Evolutionary conservation across 768 basidiomycete genomes (phyloP), one percentile per base, ranked within the genome.

Genomic region (Tylopilus vinaceipallidus): DNA sequence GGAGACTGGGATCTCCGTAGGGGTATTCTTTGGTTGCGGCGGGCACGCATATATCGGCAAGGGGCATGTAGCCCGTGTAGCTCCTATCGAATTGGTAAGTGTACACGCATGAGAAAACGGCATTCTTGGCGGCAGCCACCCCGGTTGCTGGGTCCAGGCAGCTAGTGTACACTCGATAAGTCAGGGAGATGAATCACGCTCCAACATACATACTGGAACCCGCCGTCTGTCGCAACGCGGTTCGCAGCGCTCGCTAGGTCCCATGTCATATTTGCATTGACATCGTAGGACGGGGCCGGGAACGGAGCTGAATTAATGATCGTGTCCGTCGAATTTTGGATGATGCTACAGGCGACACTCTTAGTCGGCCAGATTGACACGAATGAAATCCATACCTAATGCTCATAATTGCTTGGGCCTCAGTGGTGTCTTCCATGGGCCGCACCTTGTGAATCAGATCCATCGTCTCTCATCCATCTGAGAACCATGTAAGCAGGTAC

Each of bases 401-500:
- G 5, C 14, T 24, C 50, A 42, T 46, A n/a, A 51, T 24, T 10
- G 29, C 27, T 14, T 41, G 19, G 26, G 37, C 39, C 23, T 35
- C 44, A 1, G 50, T 50, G 19, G 46, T 50, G 29, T 56, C 46
- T 12, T 14, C 23, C 20, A 63, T 60, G 11, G 75, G 73, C 45
- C 68, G 49, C 24, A 2, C 71, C 70, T 26, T 74, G 66, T 54
- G 79, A 76, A 35, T 75, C 72, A 0, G 73, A 66, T 0, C 78
- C 79, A 54, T 80, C 78, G 49, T 77, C 77, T 17, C 73, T 63
- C 74, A 77, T 78, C 70, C 72, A 74, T 1, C 78, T 78, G 52
- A 75, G 73, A 51, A 81, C 69, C 34, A 74, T 69, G 46, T 75
- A 75, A 1, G 73, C 77, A 24, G 73, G 61, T 7, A 75, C 75